These are phyloP conservation scores for Gillenia trifoliata DNA, from an alignment of 306 rosid genomes.

Conservation along the genomic window DNA sequence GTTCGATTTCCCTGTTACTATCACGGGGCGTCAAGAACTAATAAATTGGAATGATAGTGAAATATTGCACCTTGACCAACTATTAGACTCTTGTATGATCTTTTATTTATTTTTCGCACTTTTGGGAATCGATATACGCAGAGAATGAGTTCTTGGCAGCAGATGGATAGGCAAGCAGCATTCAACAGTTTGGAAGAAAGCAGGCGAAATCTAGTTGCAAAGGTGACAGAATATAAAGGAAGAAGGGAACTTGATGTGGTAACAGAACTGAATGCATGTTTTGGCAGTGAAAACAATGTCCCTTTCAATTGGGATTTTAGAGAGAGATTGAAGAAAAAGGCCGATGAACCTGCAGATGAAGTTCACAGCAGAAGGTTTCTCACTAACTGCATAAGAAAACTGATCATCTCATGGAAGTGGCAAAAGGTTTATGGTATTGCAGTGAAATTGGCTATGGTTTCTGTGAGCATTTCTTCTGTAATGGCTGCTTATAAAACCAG, in stretches of 20 bases:
- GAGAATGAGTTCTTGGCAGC: slow-evolving; percentile 23
- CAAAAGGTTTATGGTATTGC: slow-evolving; percentile 15
- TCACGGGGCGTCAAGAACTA: too few species aligned
- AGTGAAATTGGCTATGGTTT: slow-evolving; percentile 16
- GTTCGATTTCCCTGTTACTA: not conserved
- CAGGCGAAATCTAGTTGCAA: slow-evolving; percentile 14
- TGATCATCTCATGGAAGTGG: slow-evolving; percentile 5
- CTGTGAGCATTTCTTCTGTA: slow-evolving; percentile 3
- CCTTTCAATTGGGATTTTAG: slow-evolving; percentile 3
- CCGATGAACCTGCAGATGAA: not conserved
- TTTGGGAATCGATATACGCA: not conserved
- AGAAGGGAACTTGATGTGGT: slow-evolving; percentile 24
- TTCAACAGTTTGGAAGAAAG: slow-evolving; percentile 27
- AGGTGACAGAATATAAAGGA: slow-evolving; percentile 23
- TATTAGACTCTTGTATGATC: not conserved
- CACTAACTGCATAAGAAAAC: not conserved
- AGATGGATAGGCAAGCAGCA: slow-evolving; percentile 21
- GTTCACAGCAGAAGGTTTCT: not conserved
- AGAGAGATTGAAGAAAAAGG: not conserved
- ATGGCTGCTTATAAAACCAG: not conserved
- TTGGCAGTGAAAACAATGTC: slow-evolving; percentile 14
- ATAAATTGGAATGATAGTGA: too few species aligned
- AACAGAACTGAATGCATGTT: slow-evolving; percentile 21
- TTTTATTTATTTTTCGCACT: not conserved
- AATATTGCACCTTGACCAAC: too few species aligned